Evolutionary conservation across 164 flowering plant species (phyloP), one percentile per base, ranked within the genome.

Genomic region (Tinospora cordifolia): DNA sequence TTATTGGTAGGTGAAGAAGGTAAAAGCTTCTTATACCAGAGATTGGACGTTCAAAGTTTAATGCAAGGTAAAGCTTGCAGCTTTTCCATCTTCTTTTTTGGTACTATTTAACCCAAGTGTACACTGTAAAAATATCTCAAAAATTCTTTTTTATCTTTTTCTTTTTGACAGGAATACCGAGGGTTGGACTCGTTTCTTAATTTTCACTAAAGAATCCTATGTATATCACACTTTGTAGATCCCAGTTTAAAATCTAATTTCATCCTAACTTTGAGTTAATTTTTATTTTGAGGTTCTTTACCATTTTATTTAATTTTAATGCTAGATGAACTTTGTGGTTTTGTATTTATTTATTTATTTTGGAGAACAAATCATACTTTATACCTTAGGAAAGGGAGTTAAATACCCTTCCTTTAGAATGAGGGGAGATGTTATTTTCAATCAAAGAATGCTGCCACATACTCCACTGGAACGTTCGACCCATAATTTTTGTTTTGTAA

Each of bases 1-100:
- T 75, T 83, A 83, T 72, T 87, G 88, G 89, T 87, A 77, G 71
- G 51, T 72, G 41, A 19, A 41, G 41, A 39, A 21, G 40, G 57
- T 19, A 30, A 25, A 62, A 67, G 26, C 14, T 27, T 13, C 24
- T 21, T 21, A 54, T 19, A n/a, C n/a, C 8, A 3, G 60, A 54
- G 2, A 21, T n/a, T 17, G 8, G 60, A 54, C 6, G 24, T 54
- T 54, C 60, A 19, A 54, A 19, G 60, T 54, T 54, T 8, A 54
- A 11, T 19, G 5, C 19, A 51, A 19, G 6, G 24, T 6, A 10
- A 54, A 54, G 60, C 60, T 54, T 54, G 60, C 60, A 54, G 24
- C 0, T 24, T 15, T 54, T 21, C 19, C n/a, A 10, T 11, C 47
- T 44, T 54, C 21, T 54, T 54, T 54, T n/a, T 21, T 21, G 19